These are phyloP conservation scores for Pezicula radicicola DNA, from an alignment of 2,329 filamentous ascomycete genomes.

Conservation along the genomic window DNA sequence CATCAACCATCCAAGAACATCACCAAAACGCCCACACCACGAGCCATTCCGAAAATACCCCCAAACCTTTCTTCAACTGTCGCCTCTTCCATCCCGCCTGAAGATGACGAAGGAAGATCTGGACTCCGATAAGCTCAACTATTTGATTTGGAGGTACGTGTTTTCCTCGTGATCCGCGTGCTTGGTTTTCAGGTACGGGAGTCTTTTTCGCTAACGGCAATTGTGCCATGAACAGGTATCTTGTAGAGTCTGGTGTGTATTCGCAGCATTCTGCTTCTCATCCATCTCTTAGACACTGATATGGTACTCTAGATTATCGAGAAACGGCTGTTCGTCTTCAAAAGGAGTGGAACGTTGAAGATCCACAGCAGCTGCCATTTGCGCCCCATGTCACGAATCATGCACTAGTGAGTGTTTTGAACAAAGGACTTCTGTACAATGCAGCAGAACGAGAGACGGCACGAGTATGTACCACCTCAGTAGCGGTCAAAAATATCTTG, in stretches of 20 bases:
- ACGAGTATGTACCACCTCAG: slow-evolving; percentile 21
- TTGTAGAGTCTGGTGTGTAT: slow-evolving; percentile 30
- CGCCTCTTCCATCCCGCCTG: slow-evolving; percentile 1
- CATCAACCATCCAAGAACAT: slow-evolving; percentile 5
- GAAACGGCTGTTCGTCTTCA: slow-evolving; percentile 66
- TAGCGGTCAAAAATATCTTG: background rate
- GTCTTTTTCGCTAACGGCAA: slow-evolving; percentile 25
- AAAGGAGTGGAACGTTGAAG: slow-evolving; percentile 63
- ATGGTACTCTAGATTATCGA: slow-evolving; percentile 53
- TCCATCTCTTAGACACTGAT: slow-evolving; percentile 6
- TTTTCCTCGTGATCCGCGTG: slow-evolving; percentile 25
- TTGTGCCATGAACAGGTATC: slow-evolving; percentile 27
- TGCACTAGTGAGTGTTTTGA: slow-evolving; percentile 60
- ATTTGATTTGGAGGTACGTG: slow-evolving; percentile 67
- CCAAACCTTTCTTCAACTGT: background rate
- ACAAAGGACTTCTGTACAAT: slow-evolving; percentile 61
- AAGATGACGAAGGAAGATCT: slow-evolving; percentile 37
- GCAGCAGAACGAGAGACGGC: slow-evolving; percentile 50
- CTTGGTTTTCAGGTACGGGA: slow-evolving; percentile 21
- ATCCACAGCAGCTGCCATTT: slow-evolving; percentile 62
- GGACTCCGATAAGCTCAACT: slow-evolving; percentile 67
- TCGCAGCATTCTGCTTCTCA: slow-evolving; percentile 3
- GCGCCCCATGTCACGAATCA: slow-evolving; percentile 63
- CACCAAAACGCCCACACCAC: background rate
- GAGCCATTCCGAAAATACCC: background rate